Base-by-base conservation (phyloP, 148 eudicot species). In the Pouteria glomerata region DNA sequence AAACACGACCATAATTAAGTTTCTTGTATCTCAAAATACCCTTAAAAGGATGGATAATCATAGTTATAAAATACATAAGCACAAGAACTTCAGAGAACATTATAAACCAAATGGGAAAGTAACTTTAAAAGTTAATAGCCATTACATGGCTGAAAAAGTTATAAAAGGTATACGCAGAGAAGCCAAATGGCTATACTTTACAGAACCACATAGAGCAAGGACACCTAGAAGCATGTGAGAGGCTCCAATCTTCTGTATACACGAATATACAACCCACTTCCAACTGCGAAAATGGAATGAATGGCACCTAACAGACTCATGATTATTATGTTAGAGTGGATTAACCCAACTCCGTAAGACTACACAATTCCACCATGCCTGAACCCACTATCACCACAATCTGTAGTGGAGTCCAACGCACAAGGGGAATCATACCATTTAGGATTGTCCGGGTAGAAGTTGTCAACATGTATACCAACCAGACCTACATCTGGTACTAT, bases 391-490 rank as follows among this genome's bases (percentile, higher is more conserved):
- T 84, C 89, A 66, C 85, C 86, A 71, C 97, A 93, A 81, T 91
- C 97, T 66, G 91, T 74, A 73, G 82, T 69, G 26, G 97, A 81
- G 81, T 93, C 98, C 87, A 93, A 80, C 16, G 78, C 91, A 82
- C 97, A 89, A 71, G 97, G 93, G 61, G 97, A 91, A 78, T 94
- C 98, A 71, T 79, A 94, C 98, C 96, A 94, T 78, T 94, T 94
- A 8, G 95, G 82, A 82, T 94, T 88, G 69, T 94, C 97, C 0
- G 90, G 93, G 68, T 91, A 91, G 79, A 94, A 94, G 79, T 88
- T 87, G 57, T 94, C 91, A 66, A 89, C 98, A 64, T 90, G 97
- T 70, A 91, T 77, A 78, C 85, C 87, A 67, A 74, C 90, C 75
- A 94, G 96, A 81, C 89, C 87, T 59, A 81, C 94, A 82, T 91